These are phyloP conservation scores for Boletales sp. DNA, from an alignment of 768 basidiomycete species.

Conservation along the genomic window DNA sequence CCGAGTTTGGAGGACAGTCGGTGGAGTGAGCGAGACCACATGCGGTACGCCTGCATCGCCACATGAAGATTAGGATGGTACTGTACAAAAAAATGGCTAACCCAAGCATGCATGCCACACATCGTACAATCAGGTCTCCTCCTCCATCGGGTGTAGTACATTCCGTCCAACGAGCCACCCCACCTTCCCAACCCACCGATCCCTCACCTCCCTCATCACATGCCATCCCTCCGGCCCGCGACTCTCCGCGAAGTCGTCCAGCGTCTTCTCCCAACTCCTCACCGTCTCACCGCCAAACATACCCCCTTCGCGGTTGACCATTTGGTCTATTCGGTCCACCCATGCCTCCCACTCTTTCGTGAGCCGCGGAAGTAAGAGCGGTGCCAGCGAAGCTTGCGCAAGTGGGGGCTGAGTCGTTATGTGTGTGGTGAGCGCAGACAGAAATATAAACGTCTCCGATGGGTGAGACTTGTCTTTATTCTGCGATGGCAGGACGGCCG, in stretches of 20 bases:
- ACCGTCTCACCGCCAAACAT: constrained; percentile 80
- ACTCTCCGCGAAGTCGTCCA: constrained; percentile 63
- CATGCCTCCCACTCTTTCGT: constrained; percentile 76
- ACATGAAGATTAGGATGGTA: background rate
- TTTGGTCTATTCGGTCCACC: constrained; percentile 64
- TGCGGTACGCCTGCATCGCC: background rate
- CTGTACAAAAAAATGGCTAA: background rate
- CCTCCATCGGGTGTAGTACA: constrained; percentile 30
- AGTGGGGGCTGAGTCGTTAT: constrained; percentile 66
- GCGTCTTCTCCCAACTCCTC: constrained; percentile 59
- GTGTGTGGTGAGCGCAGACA: constrained; percentile 65
- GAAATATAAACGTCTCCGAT: constrained; percentile 68
- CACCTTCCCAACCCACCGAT: constrained; percentile 69
- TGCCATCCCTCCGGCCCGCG: constrained; percentile 42
- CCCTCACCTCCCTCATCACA: constrained; percentile 45
- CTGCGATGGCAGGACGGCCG: constrained; percentile 44
- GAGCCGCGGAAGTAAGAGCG: constrained; percentile 60
- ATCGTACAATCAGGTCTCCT: constrained; percentile 16
- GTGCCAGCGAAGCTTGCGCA: constrained; percentile 54
- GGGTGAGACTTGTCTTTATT: constrained; percentile 69
- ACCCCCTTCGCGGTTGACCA: constrained; percentile 68
- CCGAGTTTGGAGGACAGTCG: background rate
- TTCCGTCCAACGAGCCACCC: constrained; percentile 70
- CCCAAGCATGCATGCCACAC: background rate
- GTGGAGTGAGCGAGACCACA: background rate